Evolutionary conservation across 768 basidiomycete species (phyloP).

Genomic region (Termitomyces sp.): DNA sequence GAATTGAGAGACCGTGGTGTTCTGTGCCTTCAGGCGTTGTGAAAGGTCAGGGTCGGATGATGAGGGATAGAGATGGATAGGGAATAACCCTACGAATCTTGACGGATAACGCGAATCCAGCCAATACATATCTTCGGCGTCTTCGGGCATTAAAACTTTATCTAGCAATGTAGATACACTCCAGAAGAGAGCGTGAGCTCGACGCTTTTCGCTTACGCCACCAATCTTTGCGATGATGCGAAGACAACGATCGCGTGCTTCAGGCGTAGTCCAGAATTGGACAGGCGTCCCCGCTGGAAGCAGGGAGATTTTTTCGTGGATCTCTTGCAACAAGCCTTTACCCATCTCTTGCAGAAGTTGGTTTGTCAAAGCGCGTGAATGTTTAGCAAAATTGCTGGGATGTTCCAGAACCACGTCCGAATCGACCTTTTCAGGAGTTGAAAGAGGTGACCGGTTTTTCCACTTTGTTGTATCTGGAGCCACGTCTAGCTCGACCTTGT

Average conservation of each 20-base stretch:
- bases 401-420: constrained; percentile 22
- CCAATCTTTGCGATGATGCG: constrained; percentile 82
- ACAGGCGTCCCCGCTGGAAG: constrained; percentile 21
- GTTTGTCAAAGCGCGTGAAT: constrained; percentile 63
- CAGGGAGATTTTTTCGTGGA: constrained; percentile 40
- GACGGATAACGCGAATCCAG: constrained; percentile 48
- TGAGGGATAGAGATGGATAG: constrained; percentile 46
- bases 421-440: constrained; percentile 13
- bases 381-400: constrained; percentile 39
- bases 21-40: constrained; percentile 2
- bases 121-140: constrained; percentile 53
- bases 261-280: constrained; percentile 76
- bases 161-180: constrained; percentile 12
- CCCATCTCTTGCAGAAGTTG: constrained; percentile 76
- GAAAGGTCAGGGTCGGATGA: constrained; percentile 12
- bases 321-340: constrained; percentile 54
- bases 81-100: constrained; percentile 51
- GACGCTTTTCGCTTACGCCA: constrained; percentile 56
- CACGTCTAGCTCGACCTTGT: neutral
- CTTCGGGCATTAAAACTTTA: constrained; percentile 9
- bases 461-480: neutral
- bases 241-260: constrained; percentile 67
- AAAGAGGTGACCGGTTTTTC: constrained; percentile 7
- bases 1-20: constrained; percentile 26
- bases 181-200: constrained; percentile 59